Base-by-base conservation (phyloP, 2,329 filamentous ascomycete genomes). In the Epichloe gansuensis region DNA sequence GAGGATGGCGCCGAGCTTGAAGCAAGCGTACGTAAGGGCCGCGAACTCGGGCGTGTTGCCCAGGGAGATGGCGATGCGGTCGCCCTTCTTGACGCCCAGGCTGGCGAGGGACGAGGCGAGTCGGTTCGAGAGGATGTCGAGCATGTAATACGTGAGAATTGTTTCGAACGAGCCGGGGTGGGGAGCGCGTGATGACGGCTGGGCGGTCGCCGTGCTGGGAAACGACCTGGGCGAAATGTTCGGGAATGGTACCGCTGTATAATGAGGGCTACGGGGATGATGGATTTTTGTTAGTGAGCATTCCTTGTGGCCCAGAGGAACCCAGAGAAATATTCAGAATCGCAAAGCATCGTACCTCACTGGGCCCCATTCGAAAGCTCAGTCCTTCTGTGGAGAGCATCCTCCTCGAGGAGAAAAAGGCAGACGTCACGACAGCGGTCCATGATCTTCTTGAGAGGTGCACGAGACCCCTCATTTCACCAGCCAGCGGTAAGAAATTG, bases 1-100 rank as follows among this genome's bases (percentile, higher is more conserved):
- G 56, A 97, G 74, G 49, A 97, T 81, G 25, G 88, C 91, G n/a
- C 93, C 93, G 9, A 97, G 77, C 69, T 97, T 97, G 74, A 91
- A 95, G 52, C 93, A 68, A 1, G 91, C 91, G 69, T 97, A 97
- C 5, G 86, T 91, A 21, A 93, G 77, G 48, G 85, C 83, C 3
- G 88, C 88, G 65, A 88, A 91, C 67, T 95, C 90, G 59, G 85
- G 73, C 43, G 82, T 84, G 68, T 95, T 97, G 15, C 91, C 91
- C 50, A 96, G 72, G 55, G 85, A 91, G 28, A 96, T 82, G 13
- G 88, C 91, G 11, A 97, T 87, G 35, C 89, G 78, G 64, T 94
- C 85, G 5, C 89, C 90, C 62, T 91, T 94, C 55, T 71, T 75
- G 1, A 96, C 86, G 3, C 88, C 89, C 0, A 85, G 71, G 0